These are phyloP conservation scores for Hibiscus tridactylites DNA, from an alignment of 345 rosid genomes.

Conservation along the genomic window DNA sequence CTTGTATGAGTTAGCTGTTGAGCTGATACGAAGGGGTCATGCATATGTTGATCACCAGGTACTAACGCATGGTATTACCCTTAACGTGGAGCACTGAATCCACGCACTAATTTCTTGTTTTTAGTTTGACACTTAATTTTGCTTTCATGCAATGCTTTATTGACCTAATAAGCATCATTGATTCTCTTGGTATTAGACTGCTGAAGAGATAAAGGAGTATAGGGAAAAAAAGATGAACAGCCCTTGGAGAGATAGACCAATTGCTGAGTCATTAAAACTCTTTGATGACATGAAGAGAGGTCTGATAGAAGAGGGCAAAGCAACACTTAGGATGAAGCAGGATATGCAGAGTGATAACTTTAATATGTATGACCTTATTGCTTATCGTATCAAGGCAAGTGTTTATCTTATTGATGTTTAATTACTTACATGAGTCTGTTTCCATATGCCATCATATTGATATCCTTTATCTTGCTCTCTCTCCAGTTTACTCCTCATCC, in stretches of 20 bases:
- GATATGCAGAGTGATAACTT: constrained; percentile 96
- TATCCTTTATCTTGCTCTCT: not conserved
- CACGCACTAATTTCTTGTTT: not conserved
- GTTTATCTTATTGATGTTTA: not conserved
- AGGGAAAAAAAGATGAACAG: constrained; percentile 90
- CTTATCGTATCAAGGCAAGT: constrained; percentile 95
- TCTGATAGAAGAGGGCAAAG: constrained; percentile 82
- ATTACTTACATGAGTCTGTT: not conserved
- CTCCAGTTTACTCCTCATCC: constrained; percentile 87
- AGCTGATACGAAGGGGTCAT: constrained; percentile 77
- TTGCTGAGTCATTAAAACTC: constrained; percentile 72
- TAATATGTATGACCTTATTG: constrained; percentile 95
- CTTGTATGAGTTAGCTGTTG: constrained; percentile 79
- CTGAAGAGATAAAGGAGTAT: constrained; percentile 71
- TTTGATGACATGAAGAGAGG: constrained; percentile 90
- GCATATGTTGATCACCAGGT: constrained; percentile 99
- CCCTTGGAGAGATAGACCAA: constrained; percentile 93
- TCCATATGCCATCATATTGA: not conserved
- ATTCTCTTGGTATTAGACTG: constrained; percentile 36
- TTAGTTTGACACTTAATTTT: not conserved
- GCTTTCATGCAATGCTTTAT: not conserved
- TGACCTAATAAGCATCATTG: constrained; percentile 8
- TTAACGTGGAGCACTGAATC: not conserved
- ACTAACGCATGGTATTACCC: not conserved
- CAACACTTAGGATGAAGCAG: constrained; percentile 95